Percentiles rank a stretch among this genome's conserved stretches.
These are phyloP conservation scores for Penicillium sp. DNA, from an alignment of 2,329 filamentous ascomycete genomes.

Conservation along the genomic window DNA sequence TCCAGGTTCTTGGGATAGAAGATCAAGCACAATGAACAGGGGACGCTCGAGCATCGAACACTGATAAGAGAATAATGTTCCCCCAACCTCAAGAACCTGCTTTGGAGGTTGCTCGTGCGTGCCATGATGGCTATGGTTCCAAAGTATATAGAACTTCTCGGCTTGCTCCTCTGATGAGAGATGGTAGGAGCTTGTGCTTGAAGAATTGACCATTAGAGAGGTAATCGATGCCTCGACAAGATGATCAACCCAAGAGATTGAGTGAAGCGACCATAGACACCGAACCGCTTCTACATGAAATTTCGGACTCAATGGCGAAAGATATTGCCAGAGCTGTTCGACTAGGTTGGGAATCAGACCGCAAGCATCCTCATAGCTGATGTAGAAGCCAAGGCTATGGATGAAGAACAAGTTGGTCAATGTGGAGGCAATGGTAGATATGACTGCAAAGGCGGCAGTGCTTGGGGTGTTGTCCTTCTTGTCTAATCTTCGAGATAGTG, in stretches of 20 bases:
- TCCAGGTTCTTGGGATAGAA: constrained; percentile 69
- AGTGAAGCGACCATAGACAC: constrained; percentile 82
- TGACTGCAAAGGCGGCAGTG: constrained; percentile 35
- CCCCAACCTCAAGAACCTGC: constrained; percentile 29
- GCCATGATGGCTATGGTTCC: constrained; percentile 45
- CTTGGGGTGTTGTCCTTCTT: constrained; percentile 24
- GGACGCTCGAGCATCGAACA: constrained; percentile 74
- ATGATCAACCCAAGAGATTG: constrained; percentile 65
- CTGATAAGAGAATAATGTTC: constrained; percentile 35
- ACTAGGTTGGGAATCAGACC: constrained; percentile 68
- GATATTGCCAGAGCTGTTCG: constrained; percentile 72
- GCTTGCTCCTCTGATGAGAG: constrained; percentile 36
- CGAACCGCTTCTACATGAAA: constrained; percentile 92
- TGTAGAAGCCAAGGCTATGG: constrained; percentile 36
- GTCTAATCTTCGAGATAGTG: constrained; percentile 31
- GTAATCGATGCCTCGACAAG: constrained; percentile 79
- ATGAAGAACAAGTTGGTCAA: constrained; percentile 41
- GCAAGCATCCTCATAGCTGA: constrained; percentile 53
- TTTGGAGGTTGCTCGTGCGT: constrained; percentile 38
- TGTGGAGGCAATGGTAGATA: constrained; percentile 52
- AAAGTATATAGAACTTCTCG: constrained; percentile 43
- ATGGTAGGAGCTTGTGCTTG: constrained; percentile 24
- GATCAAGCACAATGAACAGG: constrained; percentile 78
- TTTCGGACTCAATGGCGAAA: constrained; percentile 82
- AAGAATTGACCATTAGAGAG: constrained; percentile 62